Evolutionary conservation across 768 basidiomycete species (phyloP), one percentile per base, ranked within the genome.

Genomic region (Trametes cinnabarina): DNA sequence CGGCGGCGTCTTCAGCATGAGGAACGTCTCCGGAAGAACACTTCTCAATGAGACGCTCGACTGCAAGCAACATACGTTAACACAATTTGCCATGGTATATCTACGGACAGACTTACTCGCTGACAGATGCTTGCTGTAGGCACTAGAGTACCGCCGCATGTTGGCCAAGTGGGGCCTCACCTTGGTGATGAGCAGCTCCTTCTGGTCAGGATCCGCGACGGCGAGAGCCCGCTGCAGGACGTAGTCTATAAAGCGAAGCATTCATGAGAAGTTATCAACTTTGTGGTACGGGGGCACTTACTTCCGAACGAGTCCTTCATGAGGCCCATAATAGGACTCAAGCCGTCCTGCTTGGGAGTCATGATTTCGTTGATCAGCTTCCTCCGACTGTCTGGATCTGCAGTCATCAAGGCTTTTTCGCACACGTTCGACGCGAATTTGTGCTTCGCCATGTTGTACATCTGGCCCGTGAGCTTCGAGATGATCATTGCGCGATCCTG

Each of bases 341-440:
- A 75, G 4, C 88, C 88, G 62, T 92, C 87, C 26, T 78, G 74
- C 60, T 80, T 81, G 12, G 80, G 74, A 2, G 75, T 71, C 75
- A 96, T 82, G 55, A 98, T 84, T 71, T 97, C 95, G 25, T 92
- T 85, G 57, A 98, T 84, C 41, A 98, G 75, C 34, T 72, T 69
- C 9, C 80, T 81, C 43, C 92, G 86, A 60, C 80, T 86, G 10
- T 87, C 85, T 0, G 78, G 32, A 52, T 84, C 81, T 0, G 89
- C 84, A 32, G 79, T 84, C 26, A 85, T 71, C 34, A 96, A 79
- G 5, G 92, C 93, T 72, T 93, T 94, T 74, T 96, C 95, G 71
- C 89, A 90, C 19, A 98, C 96, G 67, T 99, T 98, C 5, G 94
- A 97, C 5, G 93, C 94, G 67, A 92, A 96, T 69, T 96, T 96